A percentile compares a stretch with the other conserved stretches of the same genome.
Conservation (phyloP, 352 stramenopile species). For the Pythium monospermum region DNA sequence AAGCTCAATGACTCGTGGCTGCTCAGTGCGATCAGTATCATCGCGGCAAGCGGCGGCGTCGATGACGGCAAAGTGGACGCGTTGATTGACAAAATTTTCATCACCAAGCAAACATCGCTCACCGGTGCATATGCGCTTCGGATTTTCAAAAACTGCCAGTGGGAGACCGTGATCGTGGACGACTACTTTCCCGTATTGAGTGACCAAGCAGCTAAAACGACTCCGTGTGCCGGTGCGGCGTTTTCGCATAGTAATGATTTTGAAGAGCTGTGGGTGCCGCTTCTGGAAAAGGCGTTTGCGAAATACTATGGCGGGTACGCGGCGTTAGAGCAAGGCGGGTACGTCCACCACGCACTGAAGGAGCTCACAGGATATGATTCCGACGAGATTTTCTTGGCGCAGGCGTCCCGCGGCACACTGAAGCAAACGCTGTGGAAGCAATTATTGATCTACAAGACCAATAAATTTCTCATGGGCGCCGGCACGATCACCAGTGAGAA, state of each 20-base stretch:
- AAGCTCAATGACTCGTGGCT: conserved; percentile 88
- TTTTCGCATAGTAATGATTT: conserved; percentile 86
- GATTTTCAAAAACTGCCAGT: conserved; percentile 90
- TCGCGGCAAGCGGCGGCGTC: conserved; percentile 84
- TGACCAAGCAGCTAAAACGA: conserved; percentile 39
- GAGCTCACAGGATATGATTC: conserved; percentile 84
- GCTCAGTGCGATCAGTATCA: conserved; percentile 87
- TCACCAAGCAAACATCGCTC: conserved; percentile 88
- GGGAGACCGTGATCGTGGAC: conserved; percentile 91
- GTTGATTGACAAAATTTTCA: conserved; percentile 87
- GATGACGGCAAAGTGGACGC: conserved; percentile 86
- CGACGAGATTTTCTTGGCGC: conserved; percentile 86
- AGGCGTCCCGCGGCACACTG: conserved; percentile 74
- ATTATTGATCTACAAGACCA: conserved; percentile 74
- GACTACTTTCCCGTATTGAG: conserved; percentile 86
- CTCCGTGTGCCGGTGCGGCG: conserved; percentile 65
- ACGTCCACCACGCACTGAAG: conserved; percentile 89
- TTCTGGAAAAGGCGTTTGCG: conserved; percentile 91
- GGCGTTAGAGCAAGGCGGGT: conserved; percentile 74
- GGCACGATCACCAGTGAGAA: conserved; percentile 83
- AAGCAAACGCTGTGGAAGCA: conserved; percentile 90
- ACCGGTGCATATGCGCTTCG: conserved; percentile 90
- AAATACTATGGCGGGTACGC: conserved; percentile 91
- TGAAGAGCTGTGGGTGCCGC: conserved; percentile 89
- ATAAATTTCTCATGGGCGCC: conserved; percentile 90